These are phyloP conservation scores for Patellifolia procumbens DNA, from an alignment of 179 eudicot genomes.

Conservation along the genomic window DNA sequence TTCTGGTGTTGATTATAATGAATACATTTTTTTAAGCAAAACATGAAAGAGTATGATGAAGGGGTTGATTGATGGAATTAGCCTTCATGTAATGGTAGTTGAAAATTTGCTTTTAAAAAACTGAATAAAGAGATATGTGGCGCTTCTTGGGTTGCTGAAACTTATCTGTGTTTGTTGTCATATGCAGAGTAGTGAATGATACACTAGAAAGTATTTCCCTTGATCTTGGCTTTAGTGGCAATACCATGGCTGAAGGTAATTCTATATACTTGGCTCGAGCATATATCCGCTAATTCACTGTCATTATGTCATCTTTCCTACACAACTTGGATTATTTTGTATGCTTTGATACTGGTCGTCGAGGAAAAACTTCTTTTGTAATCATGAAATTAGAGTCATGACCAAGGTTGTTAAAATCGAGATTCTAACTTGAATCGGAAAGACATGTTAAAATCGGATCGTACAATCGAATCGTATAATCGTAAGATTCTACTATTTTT, in stretches of 20 bases:
- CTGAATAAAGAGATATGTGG: neutral
- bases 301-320: neutral
- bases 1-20: neutral
- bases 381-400: neutral
- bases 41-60: neutral
- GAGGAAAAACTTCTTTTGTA: neutral
- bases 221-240: slow-evolving; percentile 84
- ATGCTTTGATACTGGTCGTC: neutral
- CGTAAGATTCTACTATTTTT: no score
- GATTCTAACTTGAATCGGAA: no score
- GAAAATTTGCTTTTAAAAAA: neutral
- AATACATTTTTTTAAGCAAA: neutral
- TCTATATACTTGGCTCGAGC: neutral
- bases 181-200: slow-evolving; percentile 82
- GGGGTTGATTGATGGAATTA: neutral
- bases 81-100: neutral
- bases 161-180: slow-evolving; percentile 11
- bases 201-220: slow-evolving; percentile 79
- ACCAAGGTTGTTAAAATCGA: no score
- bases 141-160: slow-evolving; percentile 3
- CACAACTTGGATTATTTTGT: neutral
- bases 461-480: no score
- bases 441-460: no score
- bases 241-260: slow-evolving; percentile 84
- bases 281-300: no score